Base-by-base conservation (phyloP, 2,329 filamentous ascomycete genomes). In the Alternaria sp. region DNA sequence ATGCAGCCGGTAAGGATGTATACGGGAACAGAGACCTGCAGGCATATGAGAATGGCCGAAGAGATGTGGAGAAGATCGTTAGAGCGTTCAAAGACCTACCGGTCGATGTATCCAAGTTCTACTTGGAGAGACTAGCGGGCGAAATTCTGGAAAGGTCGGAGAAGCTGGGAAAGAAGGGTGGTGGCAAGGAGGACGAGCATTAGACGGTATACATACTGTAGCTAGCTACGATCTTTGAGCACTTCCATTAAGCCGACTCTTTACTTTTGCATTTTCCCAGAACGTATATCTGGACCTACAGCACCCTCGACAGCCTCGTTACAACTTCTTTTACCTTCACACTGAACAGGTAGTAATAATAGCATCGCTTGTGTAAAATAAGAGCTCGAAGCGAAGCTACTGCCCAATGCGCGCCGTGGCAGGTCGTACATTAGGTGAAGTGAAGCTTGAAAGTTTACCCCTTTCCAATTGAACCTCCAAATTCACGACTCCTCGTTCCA, bases 21-120 rank as follows among this genome's bases (percentile, higher is more conserved):
- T 97, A 97, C 72, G 93, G 91, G 1, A 97, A 96, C 72, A 84
- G 92, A 37, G 93, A 97, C 76, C 76, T 97, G 49, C 89, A 90
- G 37, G 90, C 89, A 1, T 96, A 96, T 72, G 92, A 96, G 73
- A 92, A 90, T 69, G 91, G 90, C 0, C 83, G 93, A 51, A 83
- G 85, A 63, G 90, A 94, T 68, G 78, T 96, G 5, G 82, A 85
- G 42, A 88, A 86, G 65, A 88, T 96, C 26, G 78, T 80, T 0
- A 86, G 83, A 60, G 82, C 82, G 2, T 92, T 94, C 71, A 83
- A 84, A 37, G 85, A 81, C 9, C 65, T 94, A 28, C 90, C 91
- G 3, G 74, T 77, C 26, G 88, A 90, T 66, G 84, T 90, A 59
- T 83, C 85, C n/a, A 82, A 82, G 42, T 96, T 96, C 70, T 96